Percentiles rank a stretch among this genome's conserved stretches.
These are phyloP conservation scores for Cicer bijugum DNA, from an alignment of 306 rosid species.

Conservation along the genomic window DNA sequence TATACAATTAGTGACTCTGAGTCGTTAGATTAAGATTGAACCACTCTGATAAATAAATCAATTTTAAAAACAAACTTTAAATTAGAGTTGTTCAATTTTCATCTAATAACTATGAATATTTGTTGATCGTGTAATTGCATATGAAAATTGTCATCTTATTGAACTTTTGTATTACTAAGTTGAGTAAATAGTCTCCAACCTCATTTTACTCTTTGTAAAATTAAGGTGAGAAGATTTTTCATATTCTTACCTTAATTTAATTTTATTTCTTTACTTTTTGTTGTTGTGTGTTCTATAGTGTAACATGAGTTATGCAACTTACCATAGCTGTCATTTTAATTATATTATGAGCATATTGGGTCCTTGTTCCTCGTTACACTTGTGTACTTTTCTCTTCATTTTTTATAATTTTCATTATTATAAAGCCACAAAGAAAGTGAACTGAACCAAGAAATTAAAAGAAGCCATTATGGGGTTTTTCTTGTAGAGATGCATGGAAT, in stretches of 20 bases:
- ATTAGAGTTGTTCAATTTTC: no score
- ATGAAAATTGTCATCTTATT: background rate
- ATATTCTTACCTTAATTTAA: slow-evolving; percentile 42
- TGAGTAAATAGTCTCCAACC: slow-evolving; percentile 41
- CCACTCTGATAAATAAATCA: background rate
- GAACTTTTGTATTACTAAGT: slow-evolving; percentile 36
- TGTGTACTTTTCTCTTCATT: slow-evolving; percentile 1
- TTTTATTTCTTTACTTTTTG: slow-evolving; percentile 22
- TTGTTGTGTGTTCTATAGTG: slow-evolving; percentile 12
- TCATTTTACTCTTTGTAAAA: slow-evolving; percentile 13
- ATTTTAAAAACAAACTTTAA: no score
- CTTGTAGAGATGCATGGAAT: slow-evolving; percentile 25
- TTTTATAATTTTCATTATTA: slow-evolving; percentile 4
- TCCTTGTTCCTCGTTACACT: background rate
- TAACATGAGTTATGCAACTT: slow-evolving; percentile 6
- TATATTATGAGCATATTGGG: background rate
- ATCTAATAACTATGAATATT: background rate
- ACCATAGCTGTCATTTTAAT: background rate
- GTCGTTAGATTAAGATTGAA: background rate
- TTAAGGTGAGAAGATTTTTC: slow-evolving; percentile 37
- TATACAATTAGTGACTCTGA: background rate
- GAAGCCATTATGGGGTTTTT: background rate
- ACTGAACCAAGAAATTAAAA: background rate
- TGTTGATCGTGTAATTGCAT: background rate
- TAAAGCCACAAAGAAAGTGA: slow-evolving; percentile 1